Evolutionary conservation across 2,329 filamentous ascomycete species (phyloP), one percentile per base, ranked within the genome.

Genomic region (Balansia obtecta): DNA sequence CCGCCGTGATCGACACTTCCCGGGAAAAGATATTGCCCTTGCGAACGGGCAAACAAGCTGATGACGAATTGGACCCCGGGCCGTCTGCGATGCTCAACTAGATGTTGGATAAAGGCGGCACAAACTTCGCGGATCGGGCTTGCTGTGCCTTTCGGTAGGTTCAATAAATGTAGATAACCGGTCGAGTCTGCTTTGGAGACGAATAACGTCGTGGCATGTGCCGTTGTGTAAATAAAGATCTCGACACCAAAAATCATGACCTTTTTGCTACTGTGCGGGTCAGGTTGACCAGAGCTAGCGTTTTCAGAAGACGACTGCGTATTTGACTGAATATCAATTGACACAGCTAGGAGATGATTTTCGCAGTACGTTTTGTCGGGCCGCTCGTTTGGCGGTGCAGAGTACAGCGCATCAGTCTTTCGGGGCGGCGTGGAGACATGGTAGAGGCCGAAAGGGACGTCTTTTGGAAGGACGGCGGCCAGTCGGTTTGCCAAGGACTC

Each of bases 101-200:
- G 73, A 67, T 86, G 86, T 11, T 78, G 73, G 20, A 98, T 66
- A 57, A 97, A 95, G 0, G 82, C 78, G 5, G 82, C 80, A 45
- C 83, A 85, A 43, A 94, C 77, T 33, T 81, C 74, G 54, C 86
- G 81, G 46, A 95, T 76, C 0, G 88, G 88, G 3, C 87, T 93
- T 0, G 79, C 72, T 0, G 75, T 72, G n/a, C 77, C 74, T 57
- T 71, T 77, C 15, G 82, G 77, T 0, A 86, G 71, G 16, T 77
- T 70, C 37, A 90, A 71, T 2, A 85, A 72, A 56, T 82, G 73
- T 10, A 96, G 70, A 63, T 88, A 94, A 22, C 94, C 93, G 0
- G 91, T 96, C 10, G 93, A 96, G 69, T 98, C 93, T 46, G 93
- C 93, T 68, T 98, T 98, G 55, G 90, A 91, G 22, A 98, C 85